These are phyloP conservation scores for Ensete glaucum DNA, from an alignment of 176 grass and related monocot species.

Conservation along the genomic window DNA sequence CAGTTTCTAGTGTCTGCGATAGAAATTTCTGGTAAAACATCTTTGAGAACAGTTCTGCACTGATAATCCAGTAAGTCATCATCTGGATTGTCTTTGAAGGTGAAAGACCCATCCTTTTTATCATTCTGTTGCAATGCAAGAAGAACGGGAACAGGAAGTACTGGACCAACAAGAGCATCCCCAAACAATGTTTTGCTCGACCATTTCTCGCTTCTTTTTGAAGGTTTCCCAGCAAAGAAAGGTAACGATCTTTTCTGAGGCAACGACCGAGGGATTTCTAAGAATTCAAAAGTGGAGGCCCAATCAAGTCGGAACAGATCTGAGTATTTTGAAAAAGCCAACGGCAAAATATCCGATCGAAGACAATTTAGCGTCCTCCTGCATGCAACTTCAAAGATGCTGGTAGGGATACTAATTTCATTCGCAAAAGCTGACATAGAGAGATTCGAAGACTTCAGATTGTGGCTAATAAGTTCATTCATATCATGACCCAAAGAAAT, in stretches of 20 bases:
- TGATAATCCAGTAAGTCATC: constrained; percentile 31
- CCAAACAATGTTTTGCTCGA: constrained; percentile 36
- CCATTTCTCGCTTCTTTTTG: constrained; percentile 46
- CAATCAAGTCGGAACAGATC: constrained; percentile 33
- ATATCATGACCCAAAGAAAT: constrained; percentile 48
- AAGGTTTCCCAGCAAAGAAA: constrained; percentile 57
- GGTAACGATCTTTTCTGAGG: constrained; percentile 24
- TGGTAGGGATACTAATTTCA: constrained; percentile 55
- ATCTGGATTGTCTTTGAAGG: constrained; percentile 19
- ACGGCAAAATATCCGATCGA: constrained; percentile 33
- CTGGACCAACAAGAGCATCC: constrained; percentile 56
- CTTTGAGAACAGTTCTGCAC: constrained; percentile 47
- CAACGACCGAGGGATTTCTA: constrained; percentile 46
- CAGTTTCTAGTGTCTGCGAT: constrained; percentile 26
- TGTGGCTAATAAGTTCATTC: constrained; percentile 38
- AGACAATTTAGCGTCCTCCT: constrained; percentile 53
- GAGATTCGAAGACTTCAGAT: constrained; percentile 18
- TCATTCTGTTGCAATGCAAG: constrained; percentile 61
- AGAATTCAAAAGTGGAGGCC: constrained; percentile 40
- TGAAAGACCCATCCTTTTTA: constrained; percentile 13
- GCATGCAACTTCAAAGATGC: constrained; percentile 70
- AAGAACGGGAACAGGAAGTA: constrained; percentile 70
- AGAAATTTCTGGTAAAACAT: constrained; percentile 56
- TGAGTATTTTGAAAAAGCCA: constrained; percentile 58
- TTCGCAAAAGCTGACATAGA: constrained; percentile 49